These are phyloP conservation scores for Capsella bursapastoris DNA, from an alignment of 345 rosid genomes.

Conservation along the genomic window DNA sequence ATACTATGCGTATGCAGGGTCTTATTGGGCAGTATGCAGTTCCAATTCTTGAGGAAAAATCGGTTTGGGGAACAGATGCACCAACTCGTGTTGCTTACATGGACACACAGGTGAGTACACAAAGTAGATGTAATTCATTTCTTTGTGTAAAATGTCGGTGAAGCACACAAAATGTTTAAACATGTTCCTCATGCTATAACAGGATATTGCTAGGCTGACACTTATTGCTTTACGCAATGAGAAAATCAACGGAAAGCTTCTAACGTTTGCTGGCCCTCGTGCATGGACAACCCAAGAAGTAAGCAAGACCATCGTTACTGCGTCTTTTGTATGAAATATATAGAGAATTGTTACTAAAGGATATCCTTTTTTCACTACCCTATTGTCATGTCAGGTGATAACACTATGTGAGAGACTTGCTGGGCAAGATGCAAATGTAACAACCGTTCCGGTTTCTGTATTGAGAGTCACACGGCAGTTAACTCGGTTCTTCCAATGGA, in stretches of 20 bases:
- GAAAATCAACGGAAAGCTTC: slow-evolving; percentile 69
- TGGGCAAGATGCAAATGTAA: slow-evolving; percentile 98
- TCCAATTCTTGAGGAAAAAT: slow-evolving; percentile 90
- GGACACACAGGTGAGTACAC: slow-evolving; percentile 83
- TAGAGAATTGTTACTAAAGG: slow-evolving; percentile 12
- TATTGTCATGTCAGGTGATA: slow-evolving; percentile 64
- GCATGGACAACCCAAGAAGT: slow-evolving; percentile 99
- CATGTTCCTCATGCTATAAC: slow-evolving; percentile 15
- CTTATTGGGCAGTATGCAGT: slow-evolving; percentile 97
- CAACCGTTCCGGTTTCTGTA: slow-evolving; percentile 87
- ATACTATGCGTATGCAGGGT: slow-evolving; percentile 55
- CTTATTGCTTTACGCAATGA: slow-evolving; percentile 85
- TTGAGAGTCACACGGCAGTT: slow-evolving; percentile 80
- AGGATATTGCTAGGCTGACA: slow-evolving; percentile 95
- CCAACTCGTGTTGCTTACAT: slow-evolving; percentile 95
- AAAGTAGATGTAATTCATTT: slow-evolving; percentile 1
- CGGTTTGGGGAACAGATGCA: slow-evolving; percentile 99
- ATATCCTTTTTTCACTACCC: slow-evolving; percentile 13
- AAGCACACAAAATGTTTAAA: slow-evolving; percentile 12
- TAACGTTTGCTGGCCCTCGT: slow-evolving; percentile 95
- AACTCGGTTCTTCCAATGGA: slow-evolving; percentile 86
- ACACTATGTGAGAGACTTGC: slow-evolving; percentile 95
- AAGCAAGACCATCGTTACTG: slow-evolving; percentile 18
- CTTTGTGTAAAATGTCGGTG: background rate
- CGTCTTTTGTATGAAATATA: background rate